These are phyloP conservation scores for Ustilago shanxiensis DNA, from an alignment of 1,284 basidiomycete genomes.

Conservation along the genomic window DNA sequence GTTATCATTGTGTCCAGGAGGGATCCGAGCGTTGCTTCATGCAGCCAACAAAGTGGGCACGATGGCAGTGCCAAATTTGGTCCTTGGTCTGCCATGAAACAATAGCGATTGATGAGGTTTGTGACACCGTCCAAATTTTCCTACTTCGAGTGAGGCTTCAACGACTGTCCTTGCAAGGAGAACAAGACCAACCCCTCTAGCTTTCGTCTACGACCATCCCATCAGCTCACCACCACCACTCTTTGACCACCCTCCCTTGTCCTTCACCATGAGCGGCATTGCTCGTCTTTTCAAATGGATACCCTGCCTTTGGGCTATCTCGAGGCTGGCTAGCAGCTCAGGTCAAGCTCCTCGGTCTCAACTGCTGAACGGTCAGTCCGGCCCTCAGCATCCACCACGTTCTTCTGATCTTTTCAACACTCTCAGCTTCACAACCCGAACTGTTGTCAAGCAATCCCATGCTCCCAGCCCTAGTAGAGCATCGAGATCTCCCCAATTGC, in stretches of 20 bases:
- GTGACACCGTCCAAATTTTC: conserved; percentile 15
- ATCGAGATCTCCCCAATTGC: neutral
- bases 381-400: neutral
- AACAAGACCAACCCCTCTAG: neutral
- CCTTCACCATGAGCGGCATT: conserved; percentile 28
- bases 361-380: conserved; percentile 16
- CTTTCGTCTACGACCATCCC: neutral
- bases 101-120: conserved; percentile 17
- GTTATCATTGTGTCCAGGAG: conserved; percentile 6
- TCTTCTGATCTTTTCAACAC: conserved; percentile 18
- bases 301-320: conserved; percentile 34
- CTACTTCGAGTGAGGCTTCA: neutral
- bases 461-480: neutral
- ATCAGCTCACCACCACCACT: neutral
- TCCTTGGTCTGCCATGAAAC: conserved; percentile 3
- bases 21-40: conserved; percentile 30
- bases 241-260: neutral
- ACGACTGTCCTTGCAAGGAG: neutral
- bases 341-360: conserved; percentile 15
- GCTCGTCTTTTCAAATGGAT: conserved; percentile 27
- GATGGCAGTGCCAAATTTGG: neutral
- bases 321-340: conserved; percentile 14
- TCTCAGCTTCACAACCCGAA: conserved; percentile 28
- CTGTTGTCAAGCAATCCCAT: conserved; percentile 15
- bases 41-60: conserved; percentile 3